Base-by-base conservation (phyloP, 1,139 yeast species). In the Zygosaccharomyces sapae region DNA sequence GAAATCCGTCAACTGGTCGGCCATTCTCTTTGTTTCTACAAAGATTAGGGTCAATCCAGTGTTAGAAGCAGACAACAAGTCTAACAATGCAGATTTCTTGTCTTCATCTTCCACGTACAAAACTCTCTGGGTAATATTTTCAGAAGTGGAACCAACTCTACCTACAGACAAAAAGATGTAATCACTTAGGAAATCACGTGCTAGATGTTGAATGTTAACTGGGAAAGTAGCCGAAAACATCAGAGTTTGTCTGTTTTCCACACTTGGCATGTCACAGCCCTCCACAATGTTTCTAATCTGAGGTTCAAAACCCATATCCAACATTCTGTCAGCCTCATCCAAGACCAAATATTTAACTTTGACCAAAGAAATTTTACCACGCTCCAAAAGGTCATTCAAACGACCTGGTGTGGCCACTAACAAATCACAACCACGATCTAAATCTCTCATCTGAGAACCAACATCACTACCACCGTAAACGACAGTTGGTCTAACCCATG, bases 271-370 rank as follows among this genome's bases (percentile, higher is more conserved):
- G 70, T 88, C 97, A 76, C 94, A 90, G 60, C 86, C 95, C 73
- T 92, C 96, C 54, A 92, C 98, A 67, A 92, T 90, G 69, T 90
- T 87, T 80, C 98, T 87, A 68, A 92, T 92, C 78, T 92, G 98
- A 57, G 97, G 97, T 77, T 92, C 98, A 74, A 92, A 92, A 79
- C 98, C 98, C 98, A 92, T 92, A 83, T 92, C 98, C 74, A 92
- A 82, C 98, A 92, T 92, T 78, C 98, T 87, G 74, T 92, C 98
- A 67, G 98, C 98, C 79, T 92, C 98, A 73, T 92, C 98, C 58
- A 92, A 79, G 44, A 92, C 97, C 69, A 92, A 79, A 73, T 88
- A 92, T 71, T 86, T 88, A 72, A 92, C 89, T 74, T 87, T 88
- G 57, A 81, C 78, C 65, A 92, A 77, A 39, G 97, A 89, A 58